A percentile compares a stretch with the other conserved stretches of the same genome.
phyloP scores from a whole-genome alignment of 75 land plant genomes.

The Picea glauca region DNA sequence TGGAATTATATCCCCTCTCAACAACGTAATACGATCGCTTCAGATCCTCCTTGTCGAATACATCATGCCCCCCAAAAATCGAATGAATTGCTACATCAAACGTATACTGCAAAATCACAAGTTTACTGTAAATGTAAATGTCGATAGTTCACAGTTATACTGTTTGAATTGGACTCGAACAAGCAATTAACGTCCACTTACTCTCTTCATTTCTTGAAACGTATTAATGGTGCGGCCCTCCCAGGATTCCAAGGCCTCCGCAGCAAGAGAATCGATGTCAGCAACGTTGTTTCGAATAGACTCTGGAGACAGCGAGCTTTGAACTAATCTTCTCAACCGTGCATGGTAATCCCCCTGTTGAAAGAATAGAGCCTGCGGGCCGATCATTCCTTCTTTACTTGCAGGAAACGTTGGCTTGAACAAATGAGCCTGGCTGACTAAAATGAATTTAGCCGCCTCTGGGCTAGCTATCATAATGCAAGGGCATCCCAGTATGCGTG shows the following conservation, averaged over 20 bases:
- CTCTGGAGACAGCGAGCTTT: constrained; percentile 71
- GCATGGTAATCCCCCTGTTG: constrained; percentile 87
- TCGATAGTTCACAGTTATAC: background rate
- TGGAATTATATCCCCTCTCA: constrained; percentile 87
- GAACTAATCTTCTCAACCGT: constrained; percentile 59
- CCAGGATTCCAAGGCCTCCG: constrained; percentile 40
- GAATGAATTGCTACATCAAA: constrained; percentile 74
- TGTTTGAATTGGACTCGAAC: background rate
- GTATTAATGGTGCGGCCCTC: constrained; percentile 57
- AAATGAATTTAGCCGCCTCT: constrained; percentile 69
- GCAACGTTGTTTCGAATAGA: constrained; percentile 45
- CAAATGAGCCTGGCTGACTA: constrained; percentile 63
- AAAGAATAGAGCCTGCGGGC: constrained; percentile 80
- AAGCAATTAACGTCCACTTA: constrained; percentile 14
- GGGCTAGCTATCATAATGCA: constrained; percentile 92
- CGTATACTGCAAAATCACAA: constrained; percentile 45
- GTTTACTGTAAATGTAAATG: background rate
- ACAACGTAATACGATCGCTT: constrained; percentile 67
- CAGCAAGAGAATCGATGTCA: constrained; percentile 53
- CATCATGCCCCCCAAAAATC: constrained; percentile 63
- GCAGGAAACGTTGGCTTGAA: constrained; percentile 95
- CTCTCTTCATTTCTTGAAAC: constrained; percentile 85
- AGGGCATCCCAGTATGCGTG: constrained; percentile 83
- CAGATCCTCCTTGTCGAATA: constrained; percentile 58
- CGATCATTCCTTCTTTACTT: constrained; percentile 87